Evolutionary conservation across 2,329 filamentous ascomycete species (phyloP).

Genomic region (Fusarium nurragi): DNA sequence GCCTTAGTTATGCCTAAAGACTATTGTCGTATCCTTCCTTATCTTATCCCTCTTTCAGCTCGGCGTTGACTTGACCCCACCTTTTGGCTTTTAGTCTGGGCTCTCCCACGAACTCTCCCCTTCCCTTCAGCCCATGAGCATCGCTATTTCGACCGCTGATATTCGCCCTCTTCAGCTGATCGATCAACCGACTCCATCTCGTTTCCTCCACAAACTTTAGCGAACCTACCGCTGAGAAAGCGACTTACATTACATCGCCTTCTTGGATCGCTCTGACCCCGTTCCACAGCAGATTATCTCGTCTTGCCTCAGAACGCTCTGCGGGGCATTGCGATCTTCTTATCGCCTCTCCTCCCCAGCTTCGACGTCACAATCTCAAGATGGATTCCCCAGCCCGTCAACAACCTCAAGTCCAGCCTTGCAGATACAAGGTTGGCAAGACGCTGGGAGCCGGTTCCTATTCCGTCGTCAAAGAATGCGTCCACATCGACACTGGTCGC

Average conservation of each 20-base stretch:
- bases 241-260: not conserved
- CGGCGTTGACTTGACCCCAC: conserved; percentile 30
- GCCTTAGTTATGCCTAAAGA: not conserved
- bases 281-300: not conserved
- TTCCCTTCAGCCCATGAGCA: conserved; percentile 22
- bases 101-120: conserved; percentile 20
- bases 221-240: not conserved
- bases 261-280: not conserved
- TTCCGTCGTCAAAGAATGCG: conserved; percentile 98
- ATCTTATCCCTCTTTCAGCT: conserved; percentile 30
- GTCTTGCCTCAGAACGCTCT: conserved; percentile 10
- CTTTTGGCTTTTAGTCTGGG: conserved; percentile 15
- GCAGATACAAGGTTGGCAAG: conserved; percentile 98
- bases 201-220: not conserved
- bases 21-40: not conserved
- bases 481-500: conserved; percentile 95
- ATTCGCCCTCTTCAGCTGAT: conserved; percentile 9
- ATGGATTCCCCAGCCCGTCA: conserved; percentile 42
- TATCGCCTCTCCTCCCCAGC: conserved; percentile 7
- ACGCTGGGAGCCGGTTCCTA: conserved; percentile 96
- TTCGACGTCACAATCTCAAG: conserved; percentile 12
- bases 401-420: conserved; percentile 82
- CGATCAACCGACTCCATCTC: not conserved
- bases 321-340: conserved; percentile 32
- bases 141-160: conserved; percentile 20